phyloP scores from a whole-genome alignment of 306 rosid genomes.

The Trifolium dubium region DNA sequence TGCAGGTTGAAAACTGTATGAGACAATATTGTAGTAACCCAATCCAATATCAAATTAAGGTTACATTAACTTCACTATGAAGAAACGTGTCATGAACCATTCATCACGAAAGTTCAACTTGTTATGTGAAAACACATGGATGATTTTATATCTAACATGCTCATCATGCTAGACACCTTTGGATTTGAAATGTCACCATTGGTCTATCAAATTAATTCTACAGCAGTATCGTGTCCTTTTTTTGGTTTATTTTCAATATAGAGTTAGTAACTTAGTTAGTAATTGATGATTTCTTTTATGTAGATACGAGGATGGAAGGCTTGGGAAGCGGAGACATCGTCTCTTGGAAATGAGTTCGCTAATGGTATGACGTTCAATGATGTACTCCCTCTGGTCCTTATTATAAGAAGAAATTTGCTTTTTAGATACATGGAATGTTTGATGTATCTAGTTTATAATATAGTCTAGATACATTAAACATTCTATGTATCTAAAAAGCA shows the following conservation, averaged over 20 bases:
- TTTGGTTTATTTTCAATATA: neutral
- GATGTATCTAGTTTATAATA: too few species aligned
- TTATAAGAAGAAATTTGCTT: too few species aligned
- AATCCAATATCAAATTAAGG: conserved; percentile 17
- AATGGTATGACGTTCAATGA: conserved; percentile 58
- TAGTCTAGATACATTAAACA: too few species aligned
- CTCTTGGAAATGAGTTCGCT: conserved; percentile 75
- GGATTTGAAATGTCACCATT: too few species aligned
- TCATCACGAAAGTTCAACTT: neutral
- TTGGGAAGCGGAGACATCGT: conserved; percentile 88
- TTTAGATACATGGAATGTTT: too few species aligned
- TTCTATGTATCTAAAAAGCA: too few species aligned
- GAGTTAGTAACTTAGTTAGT: neutral
- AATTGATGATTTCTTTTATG: conserved; percentile 41
- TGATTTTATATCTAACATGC: neutral
- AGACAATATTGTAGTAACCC: conserved; percentile 6
- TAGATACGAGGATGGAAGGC: conserved; percentile 97
- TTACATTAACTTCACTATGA: neutral
- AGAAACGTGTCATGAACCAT: conserved; percentile 1
- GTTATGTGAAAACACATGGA: neutral
- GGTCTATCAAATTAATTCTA: too few species aligned
- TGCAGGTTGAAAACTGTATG: conserved; percentile 10
- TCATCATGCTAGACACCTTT: too few species aligned
- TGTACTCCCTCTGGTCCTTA: too few species aligned
- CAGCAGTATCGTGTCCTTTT: too few species aligned